A percentile compares a stretch with the other conserved stretches of the same genome.
Evolutionary conservation across 495 filamentous ascomycete species (phyloP).

Genomic region (Daldinia decipiens): DNA sequence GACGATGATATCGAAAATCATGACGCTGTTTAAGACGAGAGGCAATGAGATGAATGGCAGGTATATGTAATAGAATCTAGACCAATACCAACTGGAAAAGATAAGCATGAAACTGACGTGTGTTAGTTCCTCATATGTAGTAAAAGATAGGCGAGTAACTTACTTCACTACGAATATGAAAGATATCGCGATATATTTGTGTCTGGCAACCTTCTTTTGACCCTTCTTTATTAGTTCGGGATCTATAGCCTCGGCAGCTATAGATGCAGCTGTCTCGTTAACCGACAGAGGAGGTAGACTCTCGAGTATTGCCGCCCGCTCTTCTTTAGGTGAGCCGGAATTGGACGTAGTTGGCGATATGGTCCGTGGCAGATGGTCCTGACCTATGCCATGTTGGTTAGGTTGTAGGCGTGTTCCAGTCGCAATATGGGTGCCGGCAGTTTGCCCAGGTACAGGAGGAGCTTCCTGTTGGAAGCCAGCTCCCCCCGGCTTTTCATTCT

Average conservation of each 20-base stretch:
- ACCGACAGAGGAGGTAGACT: conserved; percentile 31
- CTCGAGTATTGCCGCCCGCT: conserved; percentile 1
- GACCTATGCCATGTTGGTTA: not conserved
- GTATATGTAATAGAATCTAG: conserved; percentile 42
- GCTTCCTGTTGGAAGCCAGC: not conserved
- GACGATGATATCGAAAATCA: conserved; percentile 36
- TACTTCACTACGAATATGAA: conserved; percentile 35
- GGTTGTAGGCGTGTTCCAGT: not conserved
- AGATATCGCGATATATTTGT: conserved; percentile 35
- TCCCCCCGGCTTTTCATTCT: conserved; percentile 17
- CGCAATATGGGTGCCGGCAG: conserved; percentile 1
- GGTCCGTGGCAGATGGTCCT: not conserved
- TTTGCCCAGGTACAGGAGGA: conserved; percentile 4
- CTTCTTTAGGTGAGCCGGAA: not conserved
- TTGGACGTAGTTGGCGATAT: not conserved
- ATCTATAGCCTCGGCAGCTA: conserved; percentile 36
- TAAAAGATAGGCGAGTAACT: conserved; percentile 5
- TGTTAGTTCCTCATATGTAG: conserved; percentile 1
- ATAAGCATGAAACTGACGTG: conserved; percentile 38
- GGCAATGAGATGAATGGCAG: conserved; percentile 44
- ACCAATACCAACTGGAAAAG: conserved; percentile 45
- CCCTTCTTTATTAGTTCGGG: conserved; percentile 35
- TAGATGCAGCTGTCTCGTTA: conserved; percentile 29
- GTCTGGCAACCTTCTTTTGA: conserved; percentile 31
- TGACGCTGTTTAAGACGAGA: conserved; percentile 42